These are phyloP conservation scores for Cladosporium oxysporum DNA, from an alignment of 2,329 filamentous ascomycete species.

Conservation along the genomic window DNA sequence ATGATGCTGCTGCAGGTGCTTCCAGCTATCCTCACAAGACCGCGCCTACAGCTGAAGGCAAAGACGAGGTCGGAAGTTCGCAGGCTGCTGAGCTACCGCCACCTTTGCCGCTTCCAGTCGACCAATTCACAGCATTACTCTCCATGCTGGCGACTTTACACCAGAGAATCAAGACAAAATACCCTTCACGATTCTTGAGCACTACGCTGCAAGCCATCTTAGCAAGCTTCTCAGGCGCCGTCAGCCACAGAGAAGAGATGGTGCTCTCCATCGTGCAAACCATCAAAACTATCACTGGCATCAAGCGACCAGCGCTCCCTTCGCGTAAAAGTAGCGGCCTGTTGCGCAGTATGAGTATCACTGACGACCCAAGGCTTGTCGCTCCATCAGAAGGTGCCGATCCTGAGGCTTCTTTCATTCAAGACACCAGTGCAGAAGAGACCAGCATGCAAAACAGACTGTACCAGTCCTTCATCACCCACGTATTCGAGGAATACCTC, in stretches of 20 bases:
- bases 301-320: constrained; percentile 66
- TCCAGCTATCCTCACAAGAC: constrained; percentile 31
- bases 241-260: constrained; percentile 60
- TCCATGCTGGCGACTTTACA: constrained; percentile 73
- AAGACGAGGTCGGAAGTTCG: constrained; percentile 9
- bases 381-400: constrained; percentile 48
- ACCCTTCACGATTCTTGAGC: constrained; percentile 76
- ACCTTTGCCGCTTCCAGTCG: constrained; percentile 43
- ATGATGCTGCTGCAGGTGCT: constrained; percentile 29
- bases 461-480: constrained; percentile 75
- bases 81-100: constrained; percentile 31
- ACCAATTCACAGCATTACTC: constrained; percentile 68
- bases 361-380: background rate
- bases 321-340: constrained; percentile 54
- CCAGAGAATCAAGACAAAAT: constrained; percentile 72
- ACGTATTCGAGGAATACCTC: constrained; percentile 73
- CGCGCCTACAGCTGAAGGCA: constrained; percentile 23
- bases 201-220: constrained; percentile 73
- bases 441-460: constrained; percentile 63
- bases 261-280: constrained; percentile 71
- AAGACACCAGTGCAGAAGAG: constrained; percentile 54
- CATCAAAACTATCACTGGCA: constrained; percentile 67
- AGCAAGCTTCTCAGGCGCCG: constrained; percentile 62
- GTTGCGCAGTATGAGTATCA: constrained; percentile 24
- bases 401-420: constrained; percentile 54